Evolutionary conservation across 371 early-diverging fungal genomes (phyloP), one percentile per base, ranked within the genome.

Genomic region (Lichtheimia ornata): DNA sequence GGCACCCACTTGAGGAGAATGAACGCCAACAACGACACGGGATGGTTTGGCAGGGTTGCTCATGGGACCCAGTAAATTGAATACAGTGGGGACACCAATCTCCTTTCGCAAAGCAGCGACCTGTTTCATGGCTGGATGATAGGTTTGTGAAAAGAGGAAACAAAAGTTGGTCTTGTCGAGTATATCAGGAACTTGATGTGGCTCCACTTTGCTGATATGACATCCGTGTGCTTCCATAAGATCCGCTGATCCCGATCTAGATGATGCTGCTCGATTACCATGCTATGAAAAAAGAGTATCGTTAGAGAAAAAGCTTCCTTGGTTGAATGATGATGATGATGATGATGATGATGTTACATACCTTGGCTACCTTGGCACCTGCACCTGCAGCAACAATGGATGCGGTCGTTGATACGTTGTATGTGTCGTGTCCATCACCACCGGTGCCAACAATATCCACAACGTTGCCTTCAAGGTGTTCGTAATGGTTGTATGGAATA

Each of bases 361-460:
- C 94, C 84, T 97, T 98, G 60, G 95, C 97, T 42, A 98, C 92
- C 65, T 83, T 85, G 62, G 87, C 84, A n/a, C 97, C 97, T 1
- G 94, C 95, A 25, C 95, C 96, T 2, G 98, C 97, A 9, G 91
- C 93, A 0, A 98, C 92, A 42, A 98, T 83, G 18, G 92, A 91
- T 5, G 96, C 86, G 0, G 97, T 92, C 0, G 98, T 97, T 2
- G 93, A 93, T 9, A 96, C 97, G 69, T 98, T 98, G 68, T 96
- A 97, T 12, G 98, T 98, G 67, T 97, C 85, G 70, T 93, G 92
- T 9, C 96, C 97, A 73, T 98, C 98, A n/a, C 98, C 98, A 20
- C 98, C 98, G 5, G 98, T 98, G 3, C 98, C 98, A 2, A 98
- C 98, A 69, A 97, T 95, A 73, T 98, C 98, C 5, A 90, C 87